Base-by-base conservation (phyloP, 2,329 filamentous ascomycete genomes). In the Exutisphaerella laricina region DNA sequence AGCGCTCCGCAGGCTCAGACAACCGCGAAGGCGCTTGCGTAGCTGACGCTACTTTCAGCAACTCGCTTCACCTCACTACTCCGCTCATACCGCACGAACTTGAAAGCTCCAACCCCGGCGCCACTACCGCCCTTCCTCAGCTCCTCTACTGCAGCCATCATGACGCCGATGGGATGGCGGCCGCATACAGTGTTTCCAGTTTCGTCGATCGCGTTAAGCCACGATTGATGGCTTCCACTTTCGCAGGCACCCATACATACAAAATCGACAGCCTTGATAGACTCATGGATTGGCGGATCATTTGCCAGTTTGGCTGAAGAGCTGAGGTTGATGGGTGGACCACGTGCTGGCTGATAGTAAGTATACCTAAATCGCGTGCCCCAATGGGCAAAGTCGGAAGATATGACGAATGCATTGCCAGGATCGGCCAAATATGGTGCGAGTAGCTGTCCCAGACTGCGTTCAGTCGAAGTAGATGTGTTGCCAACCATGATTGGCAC, bases 321-420 rank as follows among this genome's bases (percentile, higher is more conserved):
- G 56, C 68, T 53, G 39, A 72, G 56, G n/a, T 69, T 58, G 41
- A 65, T 28, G 13, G 46, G 20, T 29, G 58, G 3, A 69, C 66
- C 48, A 59, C 64, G 54, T 17, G 70, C 58, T 46, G 77, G 69
- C 22, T 80, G 75, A 63, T 96, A 95, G 46, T 84, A 84, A 20
- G 81, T 86, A 65, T 97, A 98, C 42, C 76, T 71, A 65, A 96
- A 98, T 36, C 87, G 76, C 0, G 72, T 56, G 8, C 92, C 92
- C 92, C 92, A 98, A 66, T 98, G 92, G 52, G 90, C 96, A 64
- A 98, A 98, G 64, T 98, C 92, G 1, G 88, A 95, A 63, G 85
- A 92, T 50, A 97, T 77, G 48, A 98, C 77, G 61, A 97, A 96
- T 1, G 83, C 80, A 48, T 86, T 94, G 9, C 75, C 70, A 0